These are phyloP conservation scores for Fusarium euwallaceae DNA, from an alignment of 2,329 filamentous ascomycete genomes.

Conservation along the genomic window DNA sequence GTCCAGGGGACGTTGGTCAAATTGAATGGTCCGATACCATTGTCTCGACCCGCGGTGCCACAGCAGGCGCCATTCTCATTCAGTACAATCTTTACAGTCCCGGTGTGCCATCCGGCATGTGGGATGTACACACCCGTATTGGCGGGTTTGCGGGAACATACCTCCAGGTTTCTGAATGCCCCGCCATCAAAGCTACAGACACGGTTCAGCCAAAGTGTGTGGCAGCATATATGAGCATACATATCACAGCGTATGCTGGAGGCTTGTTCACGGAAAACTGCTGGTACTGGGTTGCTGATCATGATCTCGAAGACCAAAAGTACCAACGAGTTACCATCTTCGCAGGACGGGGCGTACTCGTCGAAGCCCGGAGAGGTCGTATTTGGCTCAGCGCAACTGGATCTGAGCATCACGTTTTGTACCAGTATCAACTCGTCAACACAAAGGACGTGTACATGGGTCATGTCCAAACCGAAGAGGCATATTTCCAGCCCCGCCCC, in stretches of 20 bases:
- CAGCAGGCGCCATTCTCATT: constrained; percentile 77
- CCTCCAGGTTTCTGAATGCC: constrained; percentile 75
- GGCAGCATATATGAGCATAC: constrained; percentile 59
- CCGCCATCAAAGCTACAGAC: constrained; percentile 60
- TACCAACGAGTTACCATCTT: constrained; percentile 66
- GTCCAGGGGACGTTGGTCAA: constrained; percentile 70
- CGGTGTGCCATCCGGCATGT: constrained; percentile 66
- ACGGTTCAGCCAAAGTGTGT: constrained; percentile 52
- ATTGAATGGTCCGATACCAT: constrained; percentile 82
- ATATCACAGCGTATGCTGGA: constrained; percentile 55
- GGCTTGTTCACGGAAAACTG: constrained; percentile 60
- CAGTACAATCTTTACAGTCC: constrained; percentile 77
- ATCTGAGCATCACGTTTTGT: constrained; percentile 75
- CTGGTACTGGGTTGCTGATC: constrained; percentile 65
- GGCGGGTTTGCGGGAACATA: constrained; percentile 79
- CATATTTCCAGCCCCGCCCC: constrained; percentile 79
- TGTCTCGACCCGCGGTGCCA: constrained; percentile 75
- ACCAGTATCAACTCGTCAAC: constrained; percentile 75
- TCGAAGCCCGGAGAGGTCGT: constrained; percentile 54
- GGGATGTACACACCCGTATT: constrained; percentile 83
- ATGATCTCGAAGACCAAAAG: constrained; percentile 65
- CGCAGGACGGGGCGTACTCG: constrained; percentile 63
- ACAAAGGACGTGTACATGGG: constrained; percentile 74
- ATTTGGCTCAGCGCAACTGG: constrained; percentile 75
- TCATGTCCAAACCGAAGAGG: constrained; percentile 77